Percentiles rank a stretch among this genome's conserved stretches.
phyloP scores from a whole-genome alignment of 257 asterid genomes.

The Solanum pimpinellifolium region DNA sequence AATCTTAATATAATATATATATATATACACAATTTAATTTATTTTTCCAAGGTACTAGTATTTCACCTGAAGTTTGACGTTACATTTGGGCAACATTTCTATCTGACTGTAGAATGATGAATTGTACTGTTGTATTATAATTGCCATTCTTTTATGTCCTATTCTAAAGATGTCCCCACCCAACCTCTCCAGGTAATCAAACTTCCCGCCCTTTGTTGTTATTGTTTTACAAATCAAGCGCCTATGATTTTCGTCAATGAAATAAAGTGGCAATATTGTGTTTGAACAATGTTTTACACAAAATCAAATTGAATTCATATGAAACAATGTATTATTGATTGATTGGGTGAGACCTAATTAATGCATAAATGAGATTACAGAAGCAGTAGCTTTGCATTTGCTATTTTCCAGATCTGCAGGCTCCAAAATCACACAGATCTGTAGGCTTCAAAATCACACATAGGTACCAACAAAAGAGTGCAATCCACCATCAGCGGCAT shows the following conservation, averaged over 20 bases:
- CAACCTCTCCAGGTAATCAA: background rate
- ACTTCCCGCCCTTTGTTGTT: background rate
- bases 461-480: conserved; percentile 36
- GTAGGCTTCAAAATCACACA: background rate
- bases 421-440: background rate
- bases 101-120: background rate
- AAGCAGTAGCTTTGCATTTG: background rate
- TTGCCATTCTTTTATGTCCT: background rate
- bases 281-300: background rate
- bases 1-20: background rate
- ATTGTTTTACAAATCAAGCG: background rate
- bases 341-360: background rate
- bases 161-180: background rate
- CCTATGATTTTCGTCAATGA: background rate
- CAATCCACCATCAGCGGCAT: conserved; percentile 42
- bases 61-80: background rate
- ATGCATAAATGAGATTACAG: background rate
- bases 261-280: background rate
- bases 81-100: background rate
- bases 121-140: background rate
- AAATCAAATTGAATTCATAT: background rate
- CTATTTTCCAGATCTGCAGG: background rate
- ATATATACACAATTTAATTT: background rate
- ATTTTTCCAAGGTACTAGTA: background rate
- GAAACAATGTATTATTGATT: background rate